Percentiles rank a stretch among this genome's conserved stretches.
These are phyloP conservation scores for Phialophora macrospora DNA, from an alignment of 2,329 filamentous ascomycete species.

Conservation along the genomic window DNA sequence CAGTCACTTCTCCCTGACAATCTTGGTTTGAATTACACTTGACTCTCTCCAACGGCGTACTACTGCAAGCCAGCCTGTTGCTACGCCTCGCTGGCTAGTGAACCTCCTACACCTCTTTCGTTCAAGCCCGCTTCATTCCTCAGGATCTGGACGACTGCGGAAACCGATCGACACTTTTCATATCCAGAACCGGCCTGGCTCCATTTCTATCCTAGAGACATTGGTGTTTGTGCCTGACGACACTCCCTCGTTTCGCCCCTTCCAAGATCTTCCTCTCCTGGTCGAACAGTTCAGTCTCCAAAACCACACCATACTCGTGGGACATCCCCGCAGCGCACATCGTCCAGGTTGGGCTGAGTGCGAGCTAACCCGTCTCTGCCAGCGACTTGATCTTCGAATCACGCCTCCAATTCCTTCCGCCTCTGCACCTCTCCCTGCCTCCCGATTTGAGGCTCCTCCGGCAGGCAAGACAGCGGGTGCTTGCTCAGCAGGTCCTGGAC, in stretches of 20 bases:
- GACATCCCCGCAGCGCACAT: not conserved
- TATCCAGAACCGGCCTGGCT: slow-evolving; percentile 11
- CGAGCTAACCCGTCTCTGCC: not conserved
- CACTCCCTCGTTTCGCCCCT: slow-evolving; percentile 13
- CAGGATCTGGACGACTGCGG: slow-evolving; percentile 5
- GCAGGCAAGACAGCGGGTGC: slow-evolving; percentile 8
- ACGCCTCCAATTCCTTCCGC: not conserved
- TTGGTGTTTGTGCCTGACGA: slow-evolving; percentile 12
- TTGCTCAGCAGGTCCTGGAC: slow-evolving; percentile 24
- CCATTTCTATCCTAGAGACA: slow-evolving; percentile 10
- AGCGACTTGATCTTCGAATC: not conserved
- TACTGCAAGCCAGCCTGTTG: slow-evolving; percentile 17
- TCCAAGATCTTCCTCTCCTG: not conserved
- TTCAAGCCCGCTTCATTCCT: not conserved
- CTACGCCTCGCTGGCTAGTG: slow-evolving; percentile 14
- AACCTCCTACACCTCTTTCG: slow-evolving; percentile 9
- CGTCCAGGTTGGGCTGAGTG: not conserved
- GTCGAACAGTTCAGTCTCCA: not conserved
- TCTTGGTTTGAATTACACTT: not conserved
- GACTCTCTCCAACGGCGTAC: not conserved
- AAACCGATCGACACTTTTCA: slow-evolving; percentile 19
- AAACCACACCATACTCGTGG: slow-evolving; percentile 7
- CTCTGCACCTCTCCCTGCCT: not conserved
- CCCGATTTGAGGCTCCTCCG: slow-evolving; percentile 8
- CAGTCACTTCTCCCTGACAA: not conserved